phyloP scores from a whole-genome alignment of 2,329 filamentous ascomycete genomes.

The Laburnicola sp. region DNA sequence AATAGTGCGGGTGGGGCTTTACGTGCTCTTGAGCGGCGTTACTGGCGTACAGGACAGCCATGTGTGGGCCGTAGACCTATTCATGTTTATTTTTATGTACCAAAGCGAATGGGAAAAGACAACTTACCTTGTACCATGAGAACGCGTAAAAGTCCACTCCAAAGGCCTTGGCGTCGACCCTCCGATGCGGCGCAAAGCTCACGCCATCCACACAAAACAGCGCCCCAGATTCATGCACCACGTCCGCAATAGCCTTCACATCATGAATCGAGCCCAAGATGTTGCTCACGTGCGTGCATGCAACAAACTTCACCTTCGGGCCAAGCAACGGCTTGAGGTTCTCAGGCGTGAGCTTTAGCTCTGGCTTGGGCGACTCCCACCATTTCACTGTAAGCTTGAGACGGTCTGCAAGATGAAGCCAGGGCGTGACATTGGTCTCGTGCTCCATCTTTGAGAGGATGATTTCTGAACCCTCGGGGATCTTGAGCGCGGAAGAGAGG shows the following conservation, averaged over 20 bases:
- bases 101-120: not conserved
- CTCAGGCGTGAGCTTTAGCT: conserved; percentile 62
- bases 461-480: conserved; percentile 61
- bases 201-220: conserved; percentile 75
- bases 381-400: conserved; percentile 67
- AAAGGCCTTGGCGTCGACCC: conserved; percentile 67
- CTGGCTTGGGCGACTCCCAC: conserved; percentile 60
- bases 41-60: conserved; percentile 70
- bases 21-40: conserved; percentile 59
- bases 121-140: conserved; percentile 71
- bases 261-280: conserved; percentile 72
- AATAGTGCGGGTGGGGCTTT: conserved; percentile 66
- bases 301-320: conserved; percentile 67
- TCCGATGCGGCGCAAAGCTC: conserved; percentile 73
- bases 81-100: not conserved
- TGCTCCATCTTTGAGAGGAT: conserved; percentile 74
- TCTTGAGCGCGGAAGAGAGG: conserved; percentile 49
- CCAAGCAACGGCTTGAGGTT: conserved; percentile 64
- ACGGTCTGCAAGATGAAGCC: conserved; percentile 68
- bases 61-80: conserved; percentile 72
- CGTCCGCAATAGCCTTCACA: conserved; percentile 58
- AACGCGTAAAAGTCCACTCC: conserved; percentile 78
- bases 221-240: conserved; percentile 57
- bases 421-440: conserved; percentile 75
- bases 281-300: conserved; percentile 74